phyloP scores from a whole-genome alignment of 495 filamentous ascomycete genomes.

The Penicillium steckii region DNA sequence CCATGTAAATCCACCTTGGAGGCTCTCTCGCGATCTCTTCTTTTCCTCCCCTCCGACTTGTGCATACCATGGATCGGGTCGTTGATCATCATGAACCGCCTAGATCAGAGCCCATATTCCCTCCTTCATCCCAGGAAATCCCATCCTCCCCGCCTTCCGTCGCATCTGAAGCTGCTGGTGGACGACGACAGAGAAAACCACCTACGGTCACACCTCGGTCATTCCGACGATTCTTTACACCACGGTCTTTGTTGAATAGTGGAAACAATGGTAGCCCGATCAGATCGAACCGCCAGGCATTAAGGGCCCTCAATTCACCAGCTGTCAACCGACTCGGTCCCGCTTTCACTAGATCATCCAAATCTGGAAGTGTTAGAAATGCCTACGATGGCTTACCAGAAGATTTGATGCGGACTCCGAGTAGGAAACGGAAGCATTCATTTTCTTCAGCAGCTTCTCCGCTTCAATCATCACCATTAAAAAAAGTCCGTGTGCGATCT shows the following conservation, averaged over 20 bases:
- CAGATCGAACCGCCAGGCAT: slow-evolving; percentile 58
- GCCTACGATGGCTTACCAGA: slow-evolving; percentile 27
- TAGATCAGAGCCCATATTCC: slow-evolving; percentile 43
- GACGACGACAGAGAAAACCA: slow-evolving; percentile 45
- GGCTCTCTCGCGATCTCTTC: no score
- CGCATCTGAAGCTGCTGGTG: slow-evolving; percentile 39
- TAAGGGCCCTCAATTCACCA: slow-evolving; percentile 68
- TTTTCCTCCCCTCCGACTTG: slow-evolving; percentile 13
- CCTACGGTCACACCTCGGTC: slow-evolving; percentile 68
- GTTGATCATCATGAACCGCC: slow-evolving; percentile 40
- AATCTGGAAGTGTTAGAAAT: slow-evolving; percentile 30
- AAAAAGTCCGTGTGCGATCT: slow-evolving; percentile 37
- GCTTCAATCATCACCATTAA: slow-evolving; percentile 55
- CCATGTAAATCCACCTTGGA: slow-evolving; percentile 13
- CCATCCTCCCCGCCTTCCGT: slow-evolving; percentile 50
- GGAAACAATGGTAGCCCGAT: slow-evolving; percentile 41
- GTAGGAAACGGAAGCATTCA: slow-evolving; percentile 44
- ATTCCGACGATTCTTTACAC: slow-evolving; percentile 84
- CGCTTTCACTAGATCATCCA: slow-evolving; percentile 43
- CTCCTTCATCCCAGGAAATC: slow-evolving; percentile 34
- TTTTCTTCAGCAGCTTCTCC: slow-evolving; percentile 51
- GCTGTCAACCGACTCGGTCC: slow-evolving; percentile 57
- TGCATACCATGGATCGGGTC: slow-evolving; percentile 35
- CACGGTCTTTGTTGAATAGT: slow-evolving; percentile 49
- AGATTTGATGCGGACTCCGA: slow-evolving; percentile 36